These are phyloP conservation scores for Phialophora chinensis DNA, from an alignment of 2,329 filamentous ascomycete genomes.

Conservation along the genomic window DNA sequence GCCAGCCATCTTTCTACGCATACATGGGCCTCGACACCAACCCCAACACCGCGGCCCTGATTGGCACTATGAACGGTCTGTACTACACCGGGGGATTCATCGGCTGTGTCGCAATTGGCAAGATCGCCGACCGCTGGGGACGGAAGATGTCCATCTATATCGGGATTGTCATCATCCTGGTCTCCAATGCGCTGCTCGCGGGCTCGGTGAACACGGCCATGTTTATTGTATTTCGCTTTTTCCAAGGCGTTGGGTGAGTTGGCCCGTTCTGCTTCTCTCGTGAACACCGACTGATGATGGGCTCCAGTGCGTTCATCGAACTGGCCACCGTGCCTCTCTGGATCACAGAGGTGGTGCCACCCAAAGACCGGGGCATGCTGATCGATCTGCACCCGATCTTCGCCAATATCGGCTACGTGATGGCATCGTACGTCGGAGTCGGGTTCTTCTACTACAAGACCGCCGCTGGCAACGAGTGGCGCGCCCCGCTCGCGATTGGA, in stretches of 20 bases:
- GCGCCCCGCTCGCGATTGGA: conserved; percentile 16
- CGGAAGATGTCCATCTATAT: conserved; percentile 45
- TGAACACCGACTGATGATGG: too few relatives aligned
- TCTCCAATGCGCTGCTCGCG: conserved; percentile 46
- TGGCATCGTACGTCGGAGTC: conserved; percentile 17
- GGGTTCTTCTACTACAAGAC: conserved; percentile 9
- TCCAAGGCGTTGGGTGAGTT: too few relatives aligned
- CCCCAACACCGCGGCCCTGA: conserved; percentile 49
- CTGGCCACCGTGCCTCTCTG: conserved; percentile 16
- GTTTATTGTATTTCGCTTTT: conserved; percentile 44
- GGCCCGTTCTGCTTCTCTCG: too few relatives aligned
- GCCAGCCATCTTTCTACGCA: conserved; percentile 53
- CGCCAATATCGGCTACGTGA: conserved; percentile 3
- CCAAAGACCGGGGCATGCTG: conserved; percentile 20
- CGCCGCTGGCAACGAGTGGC: conserved; percentile 32
- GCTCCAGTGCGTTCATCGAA: too few relatives aligned
- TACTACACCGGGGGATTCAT: conserved; percentile 50
- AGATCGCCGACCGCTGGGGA: conserved; percentile 42
- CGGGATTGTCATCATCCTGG: conserved; percentile 45
- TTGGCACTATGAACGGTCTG: conserved; percentile 50
- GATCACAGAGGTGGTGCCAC: conserved; percentile 26
- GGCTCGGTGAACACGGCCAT: conserved; percentile 36
- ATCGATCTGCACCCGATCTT: conserved; percentile 25
- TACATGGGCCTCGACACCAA: conserved; percentile 44
- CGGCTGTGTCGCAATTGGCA: conserved; percentile 35